Evolutionary conservation across 495 filamentous ascomycete species (phyloP).

Genomic region (Lophiostoma macrostomum): DNA sequence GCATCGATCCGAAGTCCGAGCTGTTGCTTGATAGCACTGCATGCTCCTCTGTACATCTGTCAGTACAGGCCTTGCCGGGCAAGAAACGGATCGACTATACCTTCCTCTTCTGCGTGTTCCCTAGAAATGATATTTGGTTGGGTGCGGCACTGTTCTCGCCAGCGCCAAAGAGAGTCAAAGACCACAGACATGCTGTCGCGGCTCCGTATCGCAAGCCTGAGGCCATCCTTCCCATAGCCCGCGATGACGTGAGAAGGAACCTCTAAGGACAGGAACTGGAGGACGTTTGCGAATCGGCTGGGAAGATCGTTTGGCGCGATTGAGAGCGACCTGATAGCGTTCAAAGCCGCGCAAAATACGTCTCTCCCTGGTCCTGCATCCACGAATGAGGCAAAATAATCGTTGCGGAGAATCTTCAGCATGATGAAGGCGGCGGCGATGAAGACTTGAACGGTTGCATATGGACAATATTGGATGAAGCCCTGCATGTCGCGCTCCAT

Average conservation of each 20-base stretch:
- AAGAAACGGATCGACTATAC: too few relatives aligned
- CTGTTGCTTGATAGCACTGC: too few relatives aligned
- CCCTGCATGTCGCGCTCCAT: not conserved
- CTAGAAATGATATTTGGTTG: too few relatives aligned
- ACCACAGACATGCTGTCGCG: constrained; percentile 13
- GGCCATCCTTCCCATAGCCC: constrained; percentile 6
- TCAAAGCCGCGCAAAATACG: constrained; percentile 2
- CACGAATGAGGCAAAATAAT: constrained; percentile 10
- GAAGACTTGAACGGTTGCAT: not conserved
- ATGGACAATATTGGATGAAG: not conserved
- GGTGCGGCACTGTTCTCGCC: not conserved
- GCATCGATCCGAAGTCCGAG: too few relatives aligned
- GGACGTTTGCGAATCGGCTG: not conserved
- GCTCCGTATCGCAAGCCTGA: constrained; percentile 2
- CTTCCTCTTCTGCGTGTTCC: too few relatives aligned
- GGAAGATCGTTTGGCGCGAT: constrained; percentile 5
- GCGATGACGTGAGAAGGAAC: not conserved
- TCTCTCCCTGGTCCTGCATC: not conserved
- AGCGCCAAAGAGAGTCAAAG: constrained; percentile 9
- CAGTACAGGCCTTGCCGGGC: too few relatives aligned
- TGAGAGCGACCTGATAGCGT: not conserved
- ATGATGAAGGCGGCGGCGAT: constrained; percentile 11
- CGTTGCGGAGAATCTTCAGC: constrained; percentile 8
- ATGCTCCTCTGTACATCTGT: too few relatives aligned
- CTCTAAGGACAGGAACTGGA: not conserved